Percentiles rank a stretch among this genome's conserved stretches.
Evolutionary conservation across 805 yeast species (phyloP).

Genomic region (Pichia membranifaciens): DNA sequence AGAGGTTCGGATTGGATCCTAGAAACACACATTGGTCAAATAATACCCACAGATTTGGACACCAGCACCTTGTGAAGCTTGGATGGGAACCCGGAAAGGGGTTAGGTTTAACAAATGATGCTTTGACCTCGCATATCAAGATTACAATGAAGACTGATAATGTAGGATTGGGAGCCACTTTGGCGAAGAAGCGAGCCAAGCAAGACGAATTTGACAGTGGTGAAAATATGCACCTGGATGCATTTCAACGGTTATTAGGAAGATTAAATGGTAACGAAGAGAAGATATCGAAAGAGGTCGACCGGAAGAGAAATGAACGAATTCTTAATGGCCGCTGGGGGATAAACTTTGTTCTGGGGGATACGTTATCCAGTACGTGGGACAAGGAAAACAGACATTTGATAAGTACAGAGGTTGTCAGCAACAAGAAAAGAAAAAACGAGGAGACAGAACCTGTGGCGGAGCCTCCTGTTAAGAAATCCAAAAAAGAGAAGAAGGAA

Average conservation of each 20-base stretch:
- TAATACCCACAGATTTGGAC: constrained; percentile 79
- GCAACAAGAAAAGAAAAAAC: constrained; percentile 17
- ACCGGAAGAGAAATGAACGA: constrained; percentile 58
- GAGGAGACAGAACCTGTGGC: constrained; percentile 15
- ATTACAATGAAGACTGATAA: constrained; percentile 78
- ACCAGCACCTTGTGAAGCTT: constrained; percentile 66
- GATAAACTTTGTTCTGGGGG: constrained; percentile 81
- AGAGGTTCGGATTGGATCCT: constrained; percentile 87
- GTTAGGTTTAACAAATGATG: constrained; percentile 62
- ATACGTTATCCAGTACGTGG: constrained; percentile 77
- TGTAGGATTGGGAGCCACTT: constrained; percentile 83
- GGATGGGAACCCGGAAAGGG: constrained; percentile 96
- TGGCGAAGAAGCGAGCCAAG: constrained; percentile 40
- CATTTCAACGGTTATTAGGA: constrained; percentile 85
- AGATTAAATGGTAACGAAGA: constrained; percentile 83
- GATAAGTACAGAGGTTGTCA: constrained; percentile 16
- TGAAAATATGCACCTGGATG: constrained; percentile 87
- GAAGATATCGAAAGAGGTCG: constrained; percentile 56
- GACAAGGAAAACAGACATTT: constrained; percentile 47
- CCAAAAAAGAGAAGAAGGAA: constrained; percentile 22
- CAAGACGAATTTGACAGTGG: constrained; percentile 71
- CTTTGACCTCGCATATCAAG: constrained; percentile 76
- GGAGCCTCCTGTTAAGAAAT: constrained; percentile 5
- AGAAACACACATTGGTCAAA: constrained; percentile 93
- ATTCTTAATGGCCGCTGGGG: constrained; percentile 87